Base-by-base conservation (phyloP, 495 filamentous ascomycete species). In the Hypoxylon fragiforme region DNA sequence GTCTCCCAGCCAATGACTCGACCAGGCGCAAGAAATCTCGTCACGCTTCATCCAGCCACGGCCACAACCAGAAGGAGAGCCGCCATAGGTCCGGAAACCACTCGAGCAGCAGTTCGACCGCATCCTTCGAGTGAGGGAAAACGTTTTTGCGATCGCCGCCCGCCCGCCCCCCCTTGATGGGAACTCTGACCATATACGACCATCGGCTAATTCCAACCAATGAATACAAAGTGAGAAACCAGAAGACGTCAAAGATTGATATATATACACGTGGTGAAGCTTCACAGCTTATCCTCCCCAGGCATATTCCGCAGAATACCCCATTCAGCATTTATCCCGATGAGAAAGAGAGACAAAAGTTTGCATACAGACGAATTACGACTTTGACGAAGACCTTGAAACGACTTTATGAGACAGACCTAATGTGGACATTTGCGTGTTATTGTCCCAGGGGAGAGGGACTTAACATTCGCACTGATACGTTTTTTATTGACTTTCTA, bases 1-100 rank as follows among this genome's bases (percentile, higher is more conserved):
- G 91, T 31, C 77, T 94, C 34, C 91, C 91, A 36, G 90, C 76
- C 50, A 77, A 77, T 63, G 79, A 81, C 49, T 64, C 70, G 53
- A 70, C 49, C 64, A 74, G 72, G 64, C 77, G 76, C 67, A 69
- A 70, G 63, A 77, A 74, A 60, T 71, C 75, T 49, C 77, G 75
- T 46, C 64, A 70, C 37, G 63, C 74, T 20, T 72, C 75, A 40
- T 67, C 73, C 53, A 62, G 68, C 51, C 68, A 73, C 49, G 60
- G 67, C 47, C 67, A 73, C 53, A 57, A 41, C 61, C 63, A 62
- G 34, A 62, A 67, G 50, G 65, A 70, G 59, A 62, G 73, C 58
- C 70, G 70, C 58, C 68, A 74, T 44, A 70, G 69, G 51, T 77
- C 74, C 13, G 74, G 76, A 15, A 64, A 72, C 44, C 74, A 77